A percentile compares a stretch with the other conserved stretches of the same genome.
Conservation (phyloP, 139 green algal genomes). For the Eudorina sp. region DNA sequence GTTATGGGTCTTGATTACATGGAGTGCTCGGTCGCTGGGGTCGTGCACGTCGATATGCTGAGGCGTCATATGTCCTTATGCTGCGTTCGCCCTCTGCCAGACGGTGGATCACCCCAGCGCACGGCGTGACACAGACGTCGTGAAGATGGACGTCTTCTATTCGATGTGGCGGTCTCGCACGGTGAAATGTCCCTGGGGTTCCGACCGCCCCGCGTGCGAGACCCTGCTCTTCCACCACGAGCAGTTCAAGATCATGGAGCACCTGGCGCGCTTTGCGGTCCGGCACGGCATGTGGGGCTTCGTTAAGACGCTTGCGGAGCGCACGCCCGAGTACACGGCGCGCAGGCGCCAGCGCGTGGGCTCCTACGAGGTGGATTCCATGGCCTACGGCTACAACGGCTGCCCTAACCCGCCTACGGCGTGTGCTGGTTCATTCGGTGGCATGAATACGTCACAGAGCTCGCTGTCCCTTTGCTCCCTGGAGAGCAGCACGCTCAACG, state of each 20-base stretch:
- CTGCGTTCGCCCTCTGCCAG: slow-evolving; percentile 1
- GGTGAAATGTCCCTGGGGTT: slow-evolving; percentile 78
- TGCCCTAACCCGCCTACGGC: slow-evolving; percentile 19
- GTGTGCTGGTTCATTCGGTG: not conserved
- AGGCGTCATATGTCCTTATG: too few relatives aligned
- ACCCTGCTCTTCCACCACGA: slow-evolving; percentile 91
- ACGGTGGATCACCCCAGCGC: slow-evolving; percentile 57
- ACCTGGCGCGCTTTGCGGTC: slow-evolving; percentile 76
- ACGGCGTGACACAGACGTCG: slow-evolving; percentile 33
- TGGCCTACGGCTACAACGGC: slow-evolving; percentile 52
- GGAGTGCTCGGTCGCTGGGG: too few relatives aligned
- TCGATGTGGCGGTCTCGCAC: slow-evolving; percentile 77
- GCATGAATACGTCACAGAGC: not conserved
- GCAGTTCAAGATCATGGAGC: slow-evolving; percentile 91
- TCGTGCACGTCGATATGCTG: too few relatives aligned
- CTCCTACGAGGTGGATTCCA: slow-evolving; percentile 10
- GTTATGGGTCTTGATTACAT: too few relatives aligned
- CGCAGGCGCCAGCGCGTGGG: slow-evolving; percentile 62
- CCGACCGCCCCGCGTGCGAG: slow-evolving; percentile 76
- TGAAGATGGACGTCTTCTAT: slow-evolving; percentile 74
- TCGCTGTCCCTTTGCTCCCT: slow-evolving; percentile 36
- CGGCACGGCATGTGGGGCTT: slow-evolving; percentile 91
- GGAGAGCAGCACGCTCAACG: slow-evolving; percentile 21
- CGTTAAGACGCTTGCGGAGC: slow-evolving; percentile 79
- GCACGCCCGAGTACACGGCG: slow-evolving; percentile 74